Evolutionary conservation across 805 yeast species (phyloP), one percentile per base, ranked within the genome.

Genomic region (Candida boidinii): DNA sequence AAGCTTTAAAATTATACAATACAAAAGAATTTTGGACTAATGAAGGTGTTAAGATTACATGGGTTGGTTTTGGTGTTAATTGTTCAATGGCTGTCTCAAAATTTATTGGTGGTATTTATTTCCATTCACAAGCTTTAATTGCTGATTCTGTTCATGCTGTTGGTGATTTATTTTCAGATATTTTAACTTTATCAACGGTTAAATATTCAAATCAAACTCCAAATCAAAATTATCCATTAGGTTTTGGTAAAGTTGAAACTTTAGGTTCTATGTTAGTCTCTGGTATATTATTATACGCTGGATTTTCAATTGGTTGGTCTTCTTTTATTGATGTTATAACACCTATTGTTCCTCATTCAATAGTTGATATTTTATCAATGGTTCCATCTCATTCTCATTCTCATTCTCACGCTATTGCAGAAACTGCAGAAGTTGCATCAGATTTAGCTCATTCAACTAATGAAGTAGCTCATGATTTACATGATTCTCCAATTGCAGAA

Each of bases 141-240:
- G 98, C 98, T 1, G 98, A 92, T 57, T 88, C 96, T 1, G 79
- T 87, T 19, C 98, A 92, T 59, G 90, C 97, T 0, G 68, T 85
- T 15, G 79, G 94, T 29, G 98, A 92, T 57, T 65, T 90, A 61
- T 71, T 92, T 12, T 83, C 95, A 7, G 98, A 92, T 55, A 71
- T 90, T 29, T 61, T 92, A 42, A 92, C 98, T 0, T 64, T 92
- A 36, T 79, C 87, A 4, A 90, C 97, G 1, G 96, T 92, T 14
- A 77, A 83, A 21, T 75, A 81, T 31, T 78, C 94, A 5, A 56
- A 67, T 9, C 74, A 73, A 43, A 60, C 70, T 7, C 80, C 88
- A 9, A 68, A 71, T 21, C 49, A 58, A 4, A 45, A 54, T 16
- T 92, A 74, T 50, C 97, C 98, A 2, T 62, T 78, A 31, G 98